These are phyloP conservation scores for Ceratopteris richardii DNA, from an alignment of 75 land plant genomes.

Conservation along the genomic window DNA sequence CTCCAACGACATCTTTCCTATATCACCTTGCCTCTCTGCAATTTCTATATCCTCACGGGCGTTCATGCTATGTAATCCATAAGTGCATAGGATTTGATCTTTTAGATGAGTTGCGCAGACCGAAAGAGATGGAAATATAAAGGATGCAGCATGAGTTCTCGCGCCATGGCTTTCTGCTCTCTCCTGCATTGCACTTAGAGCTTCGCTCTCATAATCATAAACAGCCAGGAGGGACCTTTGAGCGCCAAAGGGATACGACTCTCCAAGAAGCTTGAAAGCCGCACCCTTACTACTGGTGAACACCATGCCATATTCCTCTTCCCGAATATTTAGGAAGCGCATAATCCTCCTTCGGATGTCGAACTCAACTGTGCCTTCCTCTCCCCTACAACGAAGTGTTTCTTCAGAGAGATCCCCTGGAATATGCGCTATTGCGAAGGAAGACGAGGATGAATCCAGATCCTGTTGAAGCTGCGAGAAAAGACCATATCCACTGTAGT, in stretches of 20 bases:
- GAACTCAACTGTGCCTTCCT: slow-evolving; percentile 57
- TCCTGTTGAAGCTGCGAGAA: slow-evolving; percentile 59
- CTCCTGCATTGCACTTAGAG: slow-evolving; percentile 68
- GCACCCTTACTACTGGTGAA: slow-evolving; percentile 78
- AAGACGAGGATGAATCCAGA: slow-evolving; percentile 51
- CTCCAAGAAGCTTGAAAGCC: slow-evolving; percentile 69
- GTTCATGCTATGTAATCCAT: too few species aligned
- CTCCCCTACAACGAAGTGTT: slow-evolving; percentile 66
- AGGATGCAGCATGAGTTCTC: slow-evolving; percentile 46
- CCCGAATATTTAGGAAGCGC: slow-evolving; percentile 73
- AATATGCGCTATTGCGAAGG: slow-evolving; percentile 62
- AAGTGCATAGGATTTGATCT: slow-evolving; percentile 17
- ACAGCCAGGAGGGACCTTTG: slow-evolving; percentile 59
- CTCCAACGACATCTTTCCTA: neutral
- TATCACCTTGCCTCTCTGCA: slow-evolving; percentile 27
- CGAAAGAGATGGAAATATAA: slow-evolving; percentile 64
- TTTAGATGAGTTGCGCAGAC: slow-evolving; percentile 56
- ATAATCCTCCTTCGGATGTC: slow-evolving; percentile 58
- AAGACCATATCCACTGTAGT: slow-evolving; percentile 83
- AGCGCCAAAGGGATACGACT: slow-evolving; percentile 62
- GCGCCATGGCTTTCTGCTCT: slow-evolving; percentile 64
- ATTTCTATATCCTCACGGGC: neutral
- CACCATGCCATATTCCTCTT: slow-evolving; percentile 63
- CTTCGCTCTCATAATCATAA: slow-evolving; percentile 89
- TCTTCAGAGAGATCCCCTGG: slow-evolving; percentile 69